Evolutionary conservation across 140 eudicot genomes (phyloP).

Genomic region (Cichorium intybus): DNA sequence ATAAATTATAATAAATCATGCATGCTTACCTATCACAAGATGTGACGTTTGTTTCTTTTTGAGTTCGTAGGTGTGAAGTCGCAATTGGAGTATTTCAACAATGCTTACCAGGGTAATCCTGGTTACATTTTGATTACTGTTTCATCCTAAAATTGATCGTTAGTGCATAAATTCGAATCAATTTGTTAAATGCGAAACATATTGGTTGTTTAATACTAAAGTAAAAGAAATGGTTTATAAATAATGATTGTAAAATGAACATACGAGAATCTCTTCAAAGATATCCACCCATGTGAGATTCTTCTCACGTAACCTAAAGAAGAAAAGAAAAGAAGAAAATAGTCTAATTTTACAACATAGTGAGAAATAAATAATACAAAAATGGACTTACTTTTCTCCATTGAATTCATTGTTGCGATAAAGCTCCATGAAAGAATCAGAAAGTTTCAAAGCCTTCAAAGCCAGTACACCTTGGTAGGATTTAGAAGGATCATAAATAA

Average conservation of each 20-base stretch:
- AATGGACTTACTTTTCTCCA: too few species aligned
- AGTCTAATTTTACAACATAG: conserved; percentile 1
- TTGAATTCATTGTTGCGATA: too few species aligned
- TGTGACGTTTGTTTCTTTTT: conserved; percentile 30
- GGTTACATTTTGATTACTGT: neutral
- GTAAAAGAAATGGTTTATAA: neutral
- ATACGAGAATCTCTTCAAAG: conserved; percentile 96
- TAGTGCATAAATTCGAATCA: too few species aligned
- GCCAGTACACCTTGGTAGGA: too few species aligned
- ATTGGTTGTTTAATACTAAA: neutral
- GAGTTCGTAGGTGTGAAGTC: conserved; percentile 69
- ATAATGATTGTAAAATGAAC: conserved; percentile 21
- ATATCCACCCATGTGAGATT: conserved; percentile 99
- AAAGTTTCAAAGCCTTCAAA: too few species aligned
- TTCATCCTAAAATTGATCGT: conserved; percentile 6
- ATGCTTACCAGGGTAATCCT: conserved; percentile 82
- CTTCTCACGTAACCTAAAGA: too few species aligned
- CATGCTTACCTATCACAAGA: too few species aligned
- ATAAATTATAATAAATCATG: too few species aligned
- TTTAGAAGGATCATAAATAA: too few species aligned
- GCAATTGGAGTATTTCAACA: conserved; percentile 91
- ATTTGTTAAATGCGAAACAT: conserved; percentile 41
- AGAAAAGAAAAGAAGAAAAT: neutral
- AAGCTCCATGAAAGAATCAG: too few species aligned
- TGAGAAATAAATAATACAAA: neutral